Conservation (phyloP, 2,329 filamentous ascomycete genomes). For the Lasiodiplodia gonubiensis region DNA sequence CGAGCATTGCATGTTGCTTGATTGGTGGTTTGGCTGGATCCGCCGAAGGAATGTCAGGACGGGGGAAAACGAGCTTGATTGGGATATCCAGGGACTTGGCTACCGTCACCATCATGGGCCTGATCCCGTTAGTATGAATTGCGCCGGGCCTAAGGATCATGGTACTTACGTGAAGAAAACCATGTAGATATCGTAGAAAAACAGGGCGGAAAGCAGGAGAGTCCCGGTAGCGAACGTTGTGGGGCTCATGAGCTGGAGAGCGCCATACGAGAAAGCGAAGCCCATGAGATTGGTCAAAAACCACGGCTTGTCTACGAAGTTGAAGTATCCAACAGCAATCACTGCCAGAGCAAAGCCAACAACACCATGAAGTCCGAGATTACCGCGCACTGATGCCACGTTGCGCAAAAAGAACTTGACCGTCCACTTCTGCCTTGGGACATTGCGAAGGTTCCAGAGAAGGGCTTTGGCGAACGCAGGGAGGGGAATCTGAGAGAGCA, state of each 20-base stretch:
- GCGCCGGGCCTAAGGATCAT: neutral
- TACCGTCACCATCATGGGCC: slow-evolving; percentile 83
- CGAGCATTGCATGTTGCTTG: slow-evolving; percentile 71
- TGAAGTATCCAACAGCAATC: slow-evolving; percentile 67
- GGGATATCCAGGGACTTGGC: slow-evolving; percentile 89
- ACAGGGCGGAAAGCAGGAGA: slow-evolving; percentile 76
- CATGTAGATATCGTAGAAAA: slow-evolving; percentile 95
- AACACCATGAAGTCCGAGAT: slow-evolving; percentile 60
- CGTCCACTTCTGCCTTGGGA: slow-evolving; percentile 57
- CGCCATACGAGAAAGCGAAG: slow-evolving; percentile 83
- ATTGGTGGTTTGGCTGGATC: slow-evolving; percentile 46
- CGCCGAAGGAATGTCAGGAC: slow-evolving; percentile 59
- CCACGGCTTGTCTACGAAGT: slow-evolving; percentile 65
- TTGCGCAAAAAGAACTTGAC: slow-evolving; percentile 62
- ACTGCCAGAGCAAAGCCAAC: slow-evolving; percentile 63
- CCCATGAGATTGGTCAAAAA: slow-evolving; percentile 86
- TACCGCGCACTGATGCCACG: slow-evolving; percentile 55
- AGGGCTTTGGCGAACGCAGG: slow-evolving; percentile 40
- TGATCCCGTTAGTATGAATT: slow-evolving; percentile 15
- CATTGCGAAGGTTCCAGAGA: slow-evolving; percentile 58
- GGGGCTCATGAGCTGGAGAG: slow-evolving; percentile 83
- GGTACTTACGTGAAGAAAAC: slow-evolving; percentile 78
- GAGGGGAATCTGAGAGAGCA: slow-evolving; percentile 55
- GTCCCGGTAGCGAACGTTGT: slow-evolving; percentile 85
- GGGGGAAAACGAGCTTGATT: slow-evolving; percentile 86